phyloP scores from a whole-genome alignment of 805 yeast species.

The Myxozyma kluyveri region DNA sequence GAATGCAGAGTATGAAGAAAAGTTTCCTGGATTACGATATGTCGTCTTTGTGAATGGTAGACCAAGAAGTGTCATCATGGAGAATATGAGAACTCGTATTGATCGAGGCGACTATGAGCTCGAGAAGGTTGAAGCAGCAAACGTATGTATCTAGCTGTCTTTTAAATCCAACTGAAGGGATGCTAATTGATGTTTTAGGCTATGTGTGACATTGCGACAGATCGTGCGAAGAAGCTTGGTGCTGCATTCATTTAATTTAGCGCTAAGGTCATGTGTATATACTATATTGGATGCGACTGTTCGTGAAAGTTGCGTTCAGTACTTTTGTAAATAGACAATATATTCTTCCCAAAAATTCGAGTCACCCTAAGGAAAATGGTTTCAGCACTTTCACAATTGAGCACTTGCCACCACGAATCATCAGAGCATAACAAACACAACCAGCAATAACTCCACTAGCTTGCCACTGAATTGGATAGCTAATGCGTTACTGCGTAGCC shows the following conservation, averaged over 20 bases:
- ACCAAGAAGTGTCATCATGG: constrained; percentile 61
- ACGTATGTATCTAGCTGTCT: constrained; percentile 35
- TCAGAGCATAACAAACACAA: too few relatives aligned
- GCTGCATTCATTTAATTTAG: constrained; percentile 2
- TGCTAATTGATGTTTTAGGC: constrained; percentile 44
- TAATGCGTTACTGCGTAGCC: too few relatives aligned
- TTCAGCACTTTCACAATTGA: too few relatives aligned
- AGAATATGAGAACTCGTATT: constrained; percentile 59
- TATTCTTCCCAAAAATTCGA: too few relatives aligned
- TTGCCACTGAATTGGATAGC: too few relatives aligned
- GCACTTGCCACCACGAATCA: too few relatives aligned
- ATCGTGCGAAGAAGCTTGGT: constrained; percentile 58
- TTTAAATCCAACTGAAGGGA: neutral
- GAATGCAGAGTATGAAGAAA: constrained; percentile 58
- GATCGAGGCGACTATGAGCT: constrained; percentile 48
- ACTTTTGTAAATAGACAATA: too few relatives aligned
- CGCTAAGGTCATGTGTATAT: neutral
- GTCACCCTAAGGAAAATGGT: too few relatives aligned
- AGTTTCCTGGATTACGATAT: constrained; percentile 70
- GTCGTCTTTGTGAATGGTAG: constrained; percentile 90
- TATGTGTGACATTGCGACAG: constrained; percentile 88
- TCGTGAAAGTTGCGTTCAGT: too few relatives aligned
- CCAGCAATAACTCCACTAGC: too few relatives aligned
- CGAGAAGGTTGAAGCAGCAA: constrained; percentile 67
- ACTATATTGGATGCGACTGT: too few relatives aligned